Conservation (phyloP, 352 stramenopile genomes). For the Thraustochytrium sp. region DNA sequence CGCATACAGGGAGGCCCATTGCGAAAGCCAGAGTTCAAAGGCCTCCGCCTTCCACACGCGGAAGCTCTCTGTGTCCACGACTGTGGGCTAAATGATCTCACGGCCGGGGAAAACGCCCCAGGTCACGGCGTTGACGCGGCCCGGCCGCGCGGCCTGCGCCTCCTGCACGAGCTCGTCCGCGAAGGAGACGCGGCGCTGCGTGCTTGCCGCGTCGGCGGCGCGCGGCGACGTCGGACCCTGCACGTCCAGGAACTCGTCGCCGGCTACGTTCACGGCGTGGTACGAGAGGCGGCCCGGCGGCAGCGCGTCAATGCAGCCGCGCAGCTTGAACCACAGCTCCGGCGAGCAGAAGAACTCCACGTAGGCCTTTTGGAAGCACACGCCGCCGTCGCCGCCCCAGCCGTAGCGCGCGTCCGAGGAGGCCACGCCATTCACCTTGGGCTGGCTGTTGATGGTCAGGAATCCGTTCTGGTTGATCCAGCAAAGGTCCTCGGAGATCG, state of each 20-base stretch:
- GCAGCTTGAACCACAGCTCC: conserved; percentile 63
- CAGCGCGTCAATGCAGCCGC: conserved; percentile 50
- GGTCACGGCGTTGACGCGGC: conserved; percentile 68
- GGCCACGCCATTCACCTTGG: conserved; percentile 75
- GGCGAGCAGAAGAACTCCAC: conserved; percentile 96
- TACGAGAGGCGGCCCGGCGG: conserved; percentile 52
- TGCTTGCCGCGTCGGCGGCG: too few species aligned
- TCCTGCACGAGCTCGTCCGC: conserved; percentile 34
- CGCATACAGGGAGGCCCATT: conserved; percentile 89
- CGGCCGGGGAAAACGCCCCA: conserved; percentile 96
- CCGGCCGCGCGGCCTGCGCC: background rate
- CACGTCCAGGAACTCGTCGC: conserved; percentile 79
- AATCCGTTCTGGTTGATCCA: conserved; percentile 66
- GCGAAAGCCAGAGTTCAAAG: conserved; percentile 89
- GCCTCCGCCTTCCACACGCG: conserved; percentile 87
- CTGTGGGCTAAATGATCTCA: conserved; percentile 89
- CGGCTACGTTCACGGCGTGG: conserved; percentile 76
- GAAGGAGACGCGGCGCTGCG: background rate
- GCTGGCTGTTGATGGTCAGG: conserved; percentile 93
- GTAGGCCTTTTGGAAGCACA: conserved; percentile 95
- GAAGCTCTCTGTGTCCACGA: conserved; percentile 95
- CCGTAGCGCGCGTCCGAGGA: conserved; percentile 86
- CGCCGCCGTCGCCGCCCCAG: conserved; percentile 86
- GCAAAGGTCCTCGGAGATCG: conserved; percentile 64
- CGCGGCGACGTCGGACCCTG: too few species aligned